These are phyloP conservation scores for Pyrus hybrid DNA, from an alignment of 331 rosid genomes.

Conservation along the genomic window DNA sequence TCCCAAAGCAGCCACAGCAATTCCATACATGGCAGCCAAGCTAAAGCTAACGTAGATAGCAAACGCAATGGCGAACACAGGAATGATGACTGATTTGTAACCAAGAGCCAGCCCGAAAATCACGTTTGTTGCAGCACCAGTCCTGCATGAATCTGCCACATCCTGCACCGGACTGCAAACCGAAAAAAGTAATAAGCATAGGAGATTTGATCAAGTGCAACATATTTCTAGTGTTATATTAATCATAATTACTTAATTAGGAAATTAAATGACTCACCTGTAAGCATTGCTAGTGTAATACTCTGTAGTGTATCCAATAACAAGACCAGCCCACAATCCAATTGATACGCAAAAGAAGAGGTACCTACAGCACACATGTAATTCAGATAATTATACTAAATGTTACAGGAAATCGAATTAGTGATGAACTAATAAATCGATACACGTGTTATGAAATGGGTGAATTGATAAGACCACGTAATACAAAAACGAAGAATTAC, in stretches of 20 bases:
- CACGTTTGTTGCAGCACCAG: conserved; percentile 66
- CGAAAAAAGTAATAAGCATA: conserved; percentile 15
- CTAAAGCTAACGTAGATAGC: conserved; percentile 69
- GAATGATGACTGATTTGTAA: conserved; percentile 63
- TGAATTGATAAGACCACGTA: not conserved
- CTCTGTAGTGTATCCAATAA: conserved; percentile 64
- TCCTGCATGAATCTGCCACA: conserved; percentile 76
- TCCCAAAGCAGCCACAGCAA: conserved; percentile 66
- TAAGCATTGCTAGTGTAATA: conserved; percentile 72
- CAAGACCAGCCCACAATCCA: conserved; percentile 80
- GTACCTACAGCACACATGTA: conserved; percentile 36
- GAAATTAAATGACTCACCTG: conserved; percentile 30
- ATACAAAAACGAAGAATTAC: not conserved
- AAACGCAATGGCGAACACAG: conserved; percentile 55
- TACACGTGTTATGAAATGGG: not conserved
- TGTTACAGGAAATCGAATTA: not conserved
- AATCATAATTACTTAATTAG: not conserved
- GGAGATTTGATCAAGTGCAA: not conserved
- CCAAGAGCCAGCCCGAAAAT: conserved; percentile 66
- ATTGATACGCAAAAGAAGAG: conserved; percentile 66
- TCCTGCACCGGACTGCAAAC: conserved; percentile 66
- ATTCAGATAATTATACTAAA: not conserved
- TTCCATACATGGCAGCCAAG: conserved; percentile 68
- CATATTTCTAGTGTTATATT: not conserved
- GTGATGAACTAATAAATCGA: not conserved